phyloP scores from a whole-genome alignment of 495 filamentous ascomycete species.

The Aspergillus funiculosus region DNA sequence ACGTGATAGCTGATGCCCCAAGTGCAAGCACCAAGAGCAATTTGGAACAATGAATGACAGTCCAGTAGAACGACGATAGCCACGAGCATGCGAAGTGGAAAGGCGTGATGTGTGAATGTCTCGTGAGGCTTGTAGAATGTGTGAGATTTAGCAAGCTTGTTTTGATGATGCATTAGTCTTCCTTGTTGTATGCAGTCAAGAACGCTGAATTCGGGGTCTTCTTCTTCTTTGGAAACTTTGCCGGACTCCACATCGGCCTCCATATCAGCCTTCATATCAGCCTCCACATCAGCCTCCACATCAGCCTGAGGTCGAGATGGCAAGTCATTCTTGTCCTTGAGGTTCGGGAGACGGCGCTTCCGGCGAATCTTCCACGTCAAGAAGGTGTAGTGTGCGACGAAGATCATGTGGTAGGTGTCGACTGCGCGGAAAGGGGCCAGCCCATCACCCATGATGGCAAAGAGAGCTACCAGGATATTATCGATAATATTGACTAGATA shows the following conservation, averaged over 20 bases:
- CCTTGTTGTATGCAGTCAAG: constrained; percentile 57
- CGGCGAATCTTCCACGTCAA: constrained; percentile 65
- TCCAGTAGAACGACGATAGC: constrained; percentile 70
- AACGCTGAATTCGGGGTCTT: constrained; percentile 53
- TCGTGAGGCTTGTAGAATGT: constrained; percentile 85
- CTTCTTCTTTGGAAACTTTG: constrained; percentile 32
- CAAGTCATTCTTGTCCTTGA: constrained; percentile 68
- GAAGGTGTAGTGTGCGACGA: constrained; percentile 60
- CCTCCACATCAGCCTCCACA: constrained; percentile 11
- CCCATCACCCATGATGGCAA: constrained; percentile 71
- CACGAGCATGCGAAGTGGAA: constrained; percentile 63
- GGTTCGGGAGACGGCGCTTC: constrained; percentile 53
- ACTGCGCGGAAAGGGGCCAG: constrained; percentile 68
- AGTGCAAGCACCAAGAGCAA: constrained; percentile 67
- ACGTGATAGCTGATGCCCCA: constrained; percentile 61
- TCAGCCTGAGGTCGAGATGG: constrained; percentile 47
- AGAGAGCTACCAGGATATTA: constrained; percentile 68
- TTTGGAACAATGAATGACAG: constrained; percentile 67
- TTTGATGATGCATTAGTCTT: constrained; percentile 63
- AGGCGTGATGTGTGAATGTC: constrained; percentile 71
- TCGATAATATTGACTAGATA: constrained; percentile 74
- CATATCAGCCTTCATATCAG: constrained; percentile 24
- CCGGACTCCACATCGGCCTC: constrained; percentile 45
- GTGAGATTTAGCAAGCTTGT: constrained; percentile 68
- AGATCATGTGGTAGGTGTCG: constrained; percentile 79